A percentile compares a stretch with the other conserved stretches of the same genome.
Evolutionary conservation across 805 yeast species (phyloP).

Genomic region (Candida silvicultrix): DNA sequence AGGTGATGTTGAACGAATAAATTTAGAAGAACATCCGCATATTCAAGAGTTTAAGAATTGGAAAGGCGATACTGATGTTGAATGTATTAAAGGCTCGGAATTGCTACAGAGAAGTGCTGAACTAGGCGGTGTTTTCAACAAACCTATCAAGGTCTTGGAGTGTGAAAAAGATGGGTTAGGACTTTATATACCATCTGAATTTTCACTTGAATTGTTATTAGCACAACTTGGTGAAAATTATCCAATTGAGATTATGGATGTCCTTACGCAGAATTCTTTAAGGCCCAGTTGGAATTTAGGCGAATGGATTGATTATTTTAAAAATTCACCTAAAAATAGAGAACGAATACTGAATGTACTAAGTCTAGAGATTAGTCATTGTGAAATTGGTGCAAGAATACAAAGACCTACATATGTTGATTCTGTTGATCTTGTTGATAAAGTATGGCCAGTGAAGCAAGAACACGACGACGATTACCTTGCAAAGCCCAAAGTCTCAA

Average conservation of each 20-base stretch:
- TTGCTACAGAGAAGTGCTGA: slow-evolving; percentile 30
- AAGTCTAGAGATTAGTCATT: slow-evolving; percentile 68
- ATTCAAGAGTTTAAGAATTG: slow-evolving; percentile 24
- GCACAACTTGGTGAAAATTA: slow-evolving; percentile 55
- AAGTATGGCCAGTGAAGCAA: slow-evolving; percentile 44
- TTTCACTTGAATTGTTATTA: slow-evolving; percentile 52
- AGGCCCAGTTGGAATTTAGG: slow-evolving; percentile 55
- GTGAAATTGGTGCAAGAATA: slow-evolving; percentile 39
- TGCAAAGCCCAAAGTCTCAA: slow-evolving; percentile 53
- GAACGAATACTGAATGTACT: slow-evolving; percentile 76
- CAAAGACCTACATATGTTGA: slow-evolving; percentile 62
- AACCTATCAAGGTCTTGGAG: slow-evolving; percentile 41
- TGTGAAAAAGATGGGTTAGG: slow-evolving; percentile 30
- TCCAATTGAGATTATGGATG: slow-evolving; percentile 83
- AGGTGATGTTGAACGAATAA: slow-evolving; percentile 48
- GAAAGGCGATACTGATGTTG: slow-evolving; percentile 14
- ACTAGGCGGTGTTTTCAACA: slow-evolving; percentile 26
- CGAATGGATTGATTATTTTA: slow-evolving; percentile 71
- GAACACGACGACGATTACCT: slow-evolving; percentile 1
- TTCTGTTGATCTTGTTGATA: slow-evolving; percentile 61
- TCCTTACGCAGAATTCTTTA: slow-evolving; percentile 64
- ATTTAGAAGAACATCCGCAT: slow-evolving; percentile 56
- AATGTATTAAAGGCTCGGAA: slow-evolving; percentile 24
- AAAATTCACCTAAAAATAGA: slow-evolving; percentile 35
- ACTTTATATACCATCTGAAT: slow-evolving; percentile 45